phyloP scores from a whole-genome alignment of 2,329 filamentous ascomycete genomes.

The Neonectria coccinea region DNA sequence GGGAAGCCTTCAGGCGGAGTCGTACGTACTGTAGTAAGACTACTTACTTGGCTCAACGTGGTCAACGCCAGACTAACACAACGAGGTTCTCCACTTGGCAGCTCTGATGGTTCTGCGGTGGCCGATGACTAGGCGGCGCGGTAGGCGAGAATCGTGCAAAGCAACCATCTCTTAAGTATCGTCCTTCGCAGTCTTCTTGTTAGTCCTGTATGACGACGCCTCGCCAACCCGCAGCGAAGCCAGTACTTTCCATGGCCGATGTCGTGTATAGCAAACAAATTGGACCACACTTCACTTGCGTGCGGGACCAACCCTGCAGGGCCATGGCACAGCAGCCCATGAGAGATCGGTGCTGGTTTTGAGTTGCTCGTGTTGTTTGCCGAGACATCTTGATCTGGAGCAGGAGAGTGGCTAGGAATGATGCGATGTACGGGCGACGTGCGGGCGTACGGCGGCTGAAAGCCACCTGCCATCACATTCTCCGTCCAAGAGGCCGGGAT shows the following conservation, averaged over 20 bases:
- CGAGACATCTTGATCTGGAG: conserved; percentile 9
- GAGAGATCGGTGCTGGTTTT: conserved; percentile 14
- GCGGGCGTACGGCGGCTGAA: conserved; percentile 15
- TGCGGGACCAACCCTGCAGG: not conserved
- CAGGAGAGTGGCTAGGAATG: not conserved
- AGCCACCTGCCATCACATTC: not conserved
- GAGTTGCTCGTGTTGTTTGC: not conserved
- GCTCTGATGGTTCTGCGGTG: not conserved
- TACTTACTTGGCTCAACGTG: not conserved
- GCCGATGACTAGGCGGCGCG: not conserved
- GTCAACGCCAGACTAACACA: not conserved
- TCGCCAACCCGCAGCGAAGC: conserved; percentile 1
- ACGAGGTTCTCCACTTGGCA: conserved; percentile 4
- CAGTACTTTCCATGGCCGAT: conserved; percentile 5
- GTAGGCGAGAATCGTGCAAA: conserved; percentile 13
- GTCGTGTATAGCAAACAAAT: conserved; percentile 17
- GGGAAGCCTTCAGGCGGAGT: not conserved
- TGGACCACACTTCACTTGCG: not conserved
- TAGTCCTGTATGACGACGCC: conserved; percentile 10
- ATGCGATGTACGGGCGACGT: conserved; percentile 2
- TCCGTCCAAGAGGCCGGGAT: conserved; percentile 1
- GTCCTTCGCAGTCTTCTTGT: not conserved
- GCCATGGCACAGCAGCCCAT: not conserved
- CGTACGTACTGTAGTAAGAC: not conserved
- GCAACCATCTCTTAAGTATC: not conserved